Conservation (phyloP, 129 eudicot species). For the Heracleum sosnowskyi region DNA sequence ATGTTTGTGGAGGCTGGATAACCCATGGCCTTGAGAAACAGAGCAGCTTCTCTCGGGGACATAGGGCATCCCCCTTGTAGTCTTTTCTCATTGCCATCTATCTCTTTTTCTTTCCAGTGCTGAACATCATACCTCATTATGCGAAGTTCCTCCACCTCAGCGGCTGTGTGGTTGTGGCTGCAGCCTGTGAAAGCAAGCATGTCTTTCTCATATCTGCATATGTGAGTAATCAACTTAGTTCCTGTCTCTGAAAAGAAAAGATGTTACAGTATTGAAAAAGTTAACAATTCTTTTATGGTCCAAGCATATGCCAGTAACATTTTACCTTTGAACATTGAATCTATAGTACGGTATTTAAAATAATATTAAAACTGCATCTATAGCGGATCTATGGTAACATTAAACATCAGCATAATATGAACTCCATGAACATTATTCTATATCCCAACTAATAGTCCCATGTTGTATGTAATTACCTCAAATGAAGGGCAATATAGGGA, state of each 20-base stretch:
- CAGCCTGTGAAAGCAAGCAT: slow-evolving; percentile 98
- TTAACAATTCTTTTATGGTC: background rate
- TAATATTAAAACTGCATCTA: background rate
- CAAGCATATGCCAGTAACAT: background rate
- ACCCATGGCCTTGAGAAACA: slow-evolving; percentile 84
- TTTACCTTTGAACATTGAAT: background rate
- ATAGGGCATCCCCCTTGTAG: slow-evolving; percentile 85
- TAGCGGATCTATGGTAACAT: no score
- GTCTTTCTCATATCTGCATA: slow-evolving; percentile 69
- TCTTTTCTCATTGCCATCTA: slow-evolving; percentile 52
- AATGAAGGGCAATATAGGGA: slow-evolving; percentile 79
- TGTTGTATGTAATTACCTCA: slow-evolving; percentile 38
- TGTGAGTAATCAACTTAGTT: background rate
- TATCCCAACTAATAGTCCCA: background rate
- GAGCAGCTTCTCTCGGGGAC: slow-evolving; percentile 91
- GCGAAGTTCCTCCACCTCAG: slow-evolving; percentile 66
- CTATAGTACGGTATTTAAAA: background rate
- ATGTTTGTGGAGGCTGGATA: slow-evolving; percentile 64
- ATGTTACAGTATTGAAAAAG: background rate
- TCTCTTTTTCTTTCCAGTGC: slow-evolving; percentile 96
- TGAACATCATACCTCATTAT: slow-evolving; percentile 60
- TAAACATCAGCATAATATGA: background rate
- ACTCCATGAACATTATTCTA: background rate
- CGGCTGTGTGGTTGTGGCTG: slow-evolving; percentile 53
- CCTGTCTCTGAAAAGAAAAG: background rate